These are phyloP conservation scores for Xylaria curta DNA, from an alignment of 495 filamentous ascomycete species.

Conservation along the genomic window DNA sequence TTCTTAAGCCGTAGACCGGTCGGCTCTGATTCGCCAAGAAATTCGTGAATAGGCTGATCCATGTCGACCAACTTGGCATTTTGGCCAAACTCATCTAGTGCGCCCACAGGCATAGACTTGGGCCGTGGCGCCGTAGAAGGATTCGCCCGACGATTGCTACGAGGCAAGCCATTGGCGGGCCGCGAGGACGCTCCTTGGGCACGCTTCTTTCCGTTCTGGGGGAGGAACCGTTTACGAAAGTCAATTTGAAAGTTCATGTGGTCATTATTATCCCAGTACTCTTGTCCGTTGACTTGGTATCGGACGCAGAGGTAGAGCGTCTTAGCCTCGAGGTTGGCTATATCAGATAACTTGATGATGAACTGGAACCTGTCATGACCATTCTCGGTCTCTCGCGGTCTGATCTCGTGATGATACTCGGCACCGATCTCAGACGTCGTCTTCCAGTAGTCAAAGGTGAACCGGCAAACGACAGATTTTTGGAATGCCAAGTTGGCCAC, in stretches of 20 bases:
- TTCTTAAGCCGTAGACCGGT: constrained; percentile 57
- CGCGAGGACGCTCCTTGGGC: constrained; percentile 59
- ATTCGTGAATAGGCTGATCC: constrained; percentile 59
- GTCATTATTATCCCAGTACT: constrained; percentile 95
- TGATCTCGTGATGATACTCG: constrained; percentile 82
- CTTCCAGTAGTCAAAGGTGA: constrained; percentile 98
- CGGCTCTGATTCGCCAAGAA: constrained; percentile 58
- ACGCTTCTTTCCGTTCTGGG: constrained; percentile 61
- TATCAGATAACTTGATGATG: constrained; percentile 89
- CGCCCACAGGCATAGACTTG: constrained; percentile 64
- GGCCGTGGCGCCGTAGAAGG: constrained; percentile 57
- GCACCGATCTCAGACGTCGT: constrained; percentile 93
- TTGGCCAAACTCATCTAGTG: constrained; percentile 72
- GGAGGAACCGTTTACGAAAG: constrained; percentile 77
- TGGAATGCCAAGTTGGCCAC: constrained; percentile 91
- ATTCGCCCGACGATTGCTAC: constrained; percentile 69
- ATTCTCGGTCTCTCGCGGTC: constrained; percentile 67
- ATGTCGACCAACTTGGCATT: constrained; percentile 62
- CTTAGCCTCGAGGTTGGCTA: constrained; percentile 87
- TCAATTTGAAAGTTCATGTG: constrained; percentile 88
- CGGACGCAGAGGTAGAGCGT: constrained; percentile 90
- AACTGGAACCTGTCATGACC: constrained; percentile 91
- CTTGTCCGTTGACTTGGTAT: constrained; percentile 82
- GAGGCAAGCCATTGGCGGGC: constrained; percentile 67
- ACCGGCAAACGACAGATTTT: constrained; percentile 85